Evolutionary conservation across 176 grass and related monocot species (phyloP).

Genomic region (Hsuehochloa calcarea): DNA sequence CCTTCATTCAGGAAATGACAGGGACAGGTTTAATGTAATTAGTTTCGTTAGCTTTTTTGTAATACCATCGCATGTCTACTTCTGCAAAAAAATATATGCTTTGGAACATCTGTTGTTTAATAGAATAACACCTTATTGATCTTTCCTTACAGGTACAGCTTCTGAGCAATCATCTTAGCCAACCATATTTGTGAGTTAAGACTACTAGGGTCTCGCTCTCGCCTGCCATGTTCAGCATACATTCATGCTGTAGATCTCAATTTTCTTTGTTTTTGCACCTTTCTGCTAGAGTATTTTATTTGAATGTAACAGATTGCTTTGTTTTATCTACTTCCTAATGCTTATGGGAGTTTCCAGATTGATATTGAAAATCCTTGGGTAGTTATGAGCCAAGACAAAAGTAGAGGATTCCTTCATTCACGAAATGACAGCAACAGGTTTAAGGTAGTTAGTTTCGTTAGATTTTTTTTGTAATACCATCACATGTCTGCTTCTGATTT

Average conservation of each 20-base stretch:
- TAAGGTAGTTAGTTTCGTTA: conserved; percentile 58
- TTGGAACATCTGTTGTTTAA: too few relatives aligned
- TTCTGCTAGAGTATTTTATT: conserved; percentile 14
- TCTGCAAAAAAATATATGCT: too few relatives aligned
- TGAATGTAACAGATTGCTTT: conserved; percentile 11
- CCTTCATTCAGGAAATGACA: too few relatives aligned
- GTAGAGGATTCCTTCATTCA: conserved; percentile 95
- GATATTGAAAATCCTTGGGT: conserved; percentile 99
- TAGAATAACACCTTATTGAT: background rate
- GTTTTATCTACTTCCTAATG: conserved; percentile 19
- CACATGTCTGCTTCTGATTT: background rate
- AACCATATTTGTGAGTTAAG: background rate
- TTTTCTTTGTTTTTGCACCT: background rate
- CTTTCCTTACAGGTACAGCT: background rate
- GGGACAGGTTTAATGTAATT: too few relatives aligned
- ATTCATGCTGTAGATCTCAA: conserved; percentile 11
- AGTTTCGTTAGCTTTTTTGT: too few relatives aligned
- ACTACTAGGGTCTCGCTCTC: background rate
- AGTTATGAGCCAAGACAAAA: conserved; percentile 98
- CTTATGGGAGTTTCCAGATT: conserved; percentile 57
- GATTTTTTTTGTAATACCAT: conserved; percentile 13
- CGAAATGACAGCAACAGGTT: conserved; percentile 92
- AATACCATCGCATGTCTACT: too few relatives aligned
- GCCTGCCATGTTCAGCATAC: background rate
- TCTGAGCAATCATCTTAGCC: background rate